phyloP scores from a whole-genome alignment of 352 stramenopile genomes.

The Phytopythium litorale region DNA sequence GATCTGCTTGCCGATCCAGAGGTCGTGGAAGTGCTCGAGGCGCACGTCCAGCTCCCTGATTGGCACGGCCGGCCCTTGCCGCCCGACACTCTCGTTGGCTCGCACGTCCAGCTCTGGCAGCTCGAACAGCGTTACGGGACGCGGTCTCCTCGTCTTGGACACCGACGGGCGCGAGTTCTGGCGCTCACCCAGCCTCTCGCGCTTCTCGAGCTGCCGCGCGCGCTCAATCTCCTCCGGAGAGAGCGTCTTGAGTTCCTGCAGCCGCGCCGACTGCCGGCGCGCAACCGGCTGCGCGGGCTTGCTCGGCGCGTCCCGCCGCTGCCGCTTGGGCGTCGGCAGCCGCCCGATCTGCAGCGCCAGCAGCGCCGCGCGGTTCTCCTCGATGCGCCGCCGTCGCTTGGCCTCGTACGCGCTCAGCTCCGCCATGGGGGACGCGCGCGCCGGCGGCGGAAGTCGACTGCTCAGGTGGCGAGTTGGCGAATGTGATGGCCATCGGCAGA shows the following conservation, averaged over 20 bases:
- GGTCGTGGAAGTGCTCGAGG: constrained; percentile 35
- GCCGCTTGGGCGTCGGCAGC: constrained; percentile 8
- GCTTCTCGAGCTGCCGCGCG: neutral
- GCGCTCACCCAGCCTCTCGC: neutral
- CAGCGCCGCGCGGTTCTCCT: constrained; percentile 42
- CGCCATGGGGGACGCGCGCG: neutral
- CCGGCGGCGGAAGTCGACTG: neutral
- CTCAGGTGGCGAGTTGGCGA: neutral
- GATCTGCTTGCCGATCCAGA: constrained; percentile 49
- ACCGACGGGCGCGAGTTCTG: neutral
- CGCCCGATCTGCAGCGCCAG: constrained; percentile 29
- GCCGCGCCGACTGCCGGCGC: neutral
- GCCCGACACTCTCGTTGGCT: neutral
- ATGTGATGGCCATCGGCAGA: neutral
- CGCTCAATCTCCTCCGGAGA: neutral
- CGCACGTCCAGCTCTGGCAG: neutral
- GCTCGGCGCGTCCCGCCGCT: neutral
- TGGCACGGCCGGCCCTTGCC: neutral
- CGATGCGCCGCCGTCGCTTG: constrained; percentile 53
- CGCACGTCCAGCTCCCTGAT: constrained; percentile 32
- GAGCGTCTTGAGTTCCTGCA: neutral
- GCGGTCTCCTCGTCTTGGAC: neutral
- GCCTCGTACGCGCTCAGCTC: constrained; percentile 49
- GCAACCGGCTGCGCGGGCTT: neutral
- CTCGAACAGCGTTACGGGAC: neutral